Conservation (phyloP, 768 basidiomycete genomes). For the Leccinum subgranulosum region DNA sequence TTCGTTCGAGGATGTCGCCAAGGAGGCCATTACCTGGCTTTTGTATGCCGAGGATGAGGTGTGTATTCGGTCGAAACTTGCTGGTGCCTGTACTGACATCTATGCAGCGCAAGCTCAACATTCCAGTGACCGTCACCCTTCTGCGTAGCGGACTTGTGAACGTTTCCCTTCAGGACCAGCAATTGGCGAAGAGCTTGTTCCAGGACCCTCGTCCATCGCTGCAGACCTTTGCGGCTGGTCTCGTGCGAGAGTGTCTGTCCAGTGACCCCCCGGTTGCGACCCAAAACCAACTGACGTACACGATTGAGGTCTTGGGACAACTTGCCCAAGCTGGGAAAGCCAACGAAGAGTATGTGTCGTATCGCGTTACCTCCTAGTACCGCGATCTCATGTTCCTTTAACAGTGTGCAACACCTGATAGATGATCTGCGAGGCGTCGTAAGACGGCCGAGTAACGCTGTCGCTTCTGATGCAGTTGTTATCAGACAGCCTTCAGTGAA, state of each 20-base stretch:
- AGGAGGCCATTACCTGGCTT: slow-evolving; percentile 96
- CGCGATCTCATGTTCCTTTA: neutral
- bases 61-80: slow-evolving; percentile 21
- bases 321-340: slow-evolving; percentile 71
- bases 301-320: slow-evolving; percentile 78
- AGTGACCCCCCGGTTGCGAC: slow-evolving; percentile 77
- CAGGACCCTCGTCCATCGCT: slow-evolving; percentile 75
- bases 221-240: slow-evolving; percentile 75
- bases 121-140: slow-evolving; percentile 88
- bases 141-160: slow-evolving; percentile 81
- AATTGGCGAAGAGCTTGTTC: slow-evolving; percentile 81
- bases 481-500: slow-evolving; percentile 51
- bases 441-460: slow-evolving; percentile 42
- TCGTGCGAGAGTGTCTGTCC: slow-evolving; percentile 85
- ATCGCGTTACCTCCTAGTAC: neutral
- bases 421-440: slow-evolving; percentile 77
- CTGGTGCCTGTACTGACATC: slow-evolving; percentile 6
- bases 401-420: slow-evolving; percentile 66
- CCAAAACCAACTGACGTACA: slow-evolving; percentile 73
- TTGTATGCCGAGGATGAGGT: slow-evolving; percentile 96
- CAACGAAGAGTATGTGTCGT: slow-evolving; percentile 74
- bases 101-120: slow-evolving; percentile 88
- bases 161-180: slow-evolving; percentile 77
- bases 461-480: slow-evolving; percentile 35
- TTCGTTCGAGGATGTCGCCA: slow-evolving; percentile 86